Evolutionary conservation across 108 stramenopile species (phyloP), one percentile per base, ranked within the genome.

Genomic region (Bacterosira constricta): DNA sequence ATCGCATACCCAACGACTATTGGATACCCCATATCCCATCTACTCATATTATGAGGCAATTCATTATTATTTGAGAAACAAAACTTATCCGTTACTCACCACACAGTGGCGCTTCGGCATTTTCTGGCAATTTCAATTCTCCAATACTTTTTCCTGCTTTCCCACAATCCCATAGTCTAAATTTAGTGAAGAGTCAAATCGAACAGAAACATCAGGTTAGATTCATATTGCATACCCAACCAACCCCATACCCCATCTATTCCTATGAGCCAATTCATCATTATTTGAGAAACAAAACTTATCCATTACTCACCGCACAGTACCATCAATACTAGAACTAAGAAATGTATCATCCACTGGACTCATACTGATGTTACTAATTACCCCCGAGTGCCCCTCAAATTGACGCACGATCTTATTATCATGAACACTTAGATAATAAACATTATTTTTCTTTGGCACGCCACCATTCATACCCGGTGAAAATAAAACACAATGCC

Each of bases 331-430:
- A 44, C 78, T 79, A 13, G 85, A 84, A 35, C 82, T 87, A 9
- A 95, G 59, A 63, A 95, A 95, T 25, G 71, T 83, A 63, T 95
- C 94, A 65, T 95, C 85, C 37, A 84, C 76, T 7, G 94, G 94
- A 65, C 83, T 84, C 71, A 90, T 74, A 41, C 80, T 82, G 15
- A 95, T 73, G 9, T 79, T 71, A 27, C 69, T 71, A 1, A 95
- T 67, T 21, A 55, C 51, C 30, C 84, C 85, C 10, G 82, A 64
- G 51, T 95, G 94, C 0, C 94, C 94, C 12, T 79, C 82, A 63
- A 91, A 94, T 58, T 91, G 84, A 2, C 93, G 65, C 56, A 94
- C 46, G 35, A 91, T 88, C 60, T 91, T 94, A 70, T 94, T 94
- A 42, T 94, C 93, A 39, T 90, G 77, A 10, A 90, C 35, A 25